phyloP scores from a whole-genome alignment of 2,329 filamentous ascomycete genomes.

The Sporothrix mexicana region DNA sequence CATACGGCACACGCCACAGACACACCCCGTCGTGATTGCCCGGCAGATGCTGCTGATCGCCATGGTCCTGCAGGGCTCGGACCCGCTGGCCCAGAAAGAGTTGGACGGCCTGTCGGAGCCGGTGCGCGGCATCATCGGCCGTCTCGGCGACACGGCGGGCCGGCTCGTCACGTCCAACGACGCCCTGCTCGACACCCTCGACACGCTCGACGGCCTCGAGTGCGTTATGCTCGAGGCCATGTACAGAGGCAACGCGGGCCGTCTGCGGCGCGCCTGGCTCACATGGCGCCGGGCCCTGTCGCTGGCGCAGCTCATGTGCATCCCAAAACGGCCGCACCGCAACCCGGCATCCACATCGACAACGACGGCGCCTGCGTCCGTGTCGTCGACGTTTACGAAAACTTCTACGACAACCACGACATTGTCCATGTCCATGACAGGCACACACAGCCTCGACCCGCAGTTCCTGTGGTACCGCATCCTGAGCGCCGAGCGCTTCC shows the following conservation, averaged over 20 bases:
- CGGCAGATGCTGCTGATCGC: conserved; percentile 45
- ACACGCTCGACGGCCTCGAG: conserved; percentile 56
- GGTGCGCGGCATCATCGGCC: conserved; percentile 10
- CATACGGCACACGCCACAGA: conserved; percentile 1
- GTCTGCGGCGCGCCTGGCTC: conserved; percentile 54
- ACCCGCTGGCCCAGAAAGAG: conserved; percentile 27
- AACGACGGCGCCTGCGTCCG: conserved; percentile 1
- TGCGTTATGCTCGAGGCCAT: conserved; percentile 57
- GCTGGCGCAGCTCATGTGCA: conserved; percentile 37
- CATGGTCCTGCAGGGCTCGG: conserved; percentile 43
- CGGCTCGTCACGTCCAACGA: conserved; percentile 54
- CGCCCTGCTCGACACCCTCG: conserved; percentile 50
- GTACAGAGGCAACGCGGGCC: conserved; percentile 54
- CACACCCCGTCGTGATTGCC: conserved; percentile 44
- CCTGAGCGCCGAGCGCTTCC: conserved; percentile 52
- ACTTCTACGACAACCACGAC: too few relatives aligned
- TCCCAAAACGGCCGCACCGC: conserved; percentile 28
- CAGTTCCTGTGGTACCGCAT: conserved; percentile 55
- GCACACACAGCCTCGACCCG: conserved; percentile 40
- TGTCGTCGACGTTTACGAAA: conserved; percentile 28
- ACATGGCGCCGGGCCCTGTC: conserved; percentile 52
- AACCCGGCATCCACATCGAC: conserved; percentile 16
- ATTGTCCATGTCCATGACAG: not conserved
- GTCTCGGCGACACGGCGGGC: conserved; percentile 31
- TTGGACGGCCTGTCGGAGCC: conserved; percentile 39